Evolutionary conservation across 129 eudicot genomes (phyloP).

Genomic region (Helichrysum umbraculigerum): DNA sequence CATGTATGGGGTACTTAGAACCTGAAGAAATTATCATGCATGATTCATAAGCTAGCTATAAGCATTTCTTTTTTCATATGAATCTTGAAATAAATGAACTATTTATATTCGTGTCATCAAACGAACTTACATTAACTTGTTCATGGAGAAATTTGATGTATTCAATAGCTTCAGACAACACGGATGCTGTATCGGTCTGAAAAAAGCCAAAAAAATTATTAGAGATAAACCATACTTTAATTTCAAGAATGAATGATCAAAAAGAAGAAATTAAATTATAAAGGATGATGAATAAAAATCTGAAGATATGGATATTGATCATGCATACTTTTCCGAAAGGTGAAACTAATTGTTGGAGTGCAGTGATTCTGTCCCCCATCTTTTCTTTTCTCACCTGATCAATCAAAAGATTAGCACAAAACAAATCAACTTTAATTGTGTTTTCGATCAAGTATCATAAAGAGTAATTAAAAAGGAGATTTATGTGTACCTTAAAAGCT

Average conservation of each 20-base stretch:
- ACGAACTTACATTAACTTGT: slow-evolving; percentile 81
- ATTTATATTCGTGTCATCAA: not conserved
- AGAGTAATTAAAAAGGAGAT: slow-evolving; percentile 27
- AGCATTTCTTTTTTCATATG: not conserved
- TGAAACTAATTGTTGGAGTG: slow-evolving; percentile 99
- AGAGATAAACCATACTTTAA: slow-evolving; percentile 28
- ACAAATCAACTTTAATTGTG: slow-evolving; percentile 26
- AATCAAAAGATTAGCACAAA: slow-evolving; percentile 31
- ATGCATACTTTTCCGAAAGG: slow-evolving; percentile 98
- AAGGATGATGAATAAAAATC: not conserved
- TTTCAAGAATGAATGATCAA: slow-evolving; percentile 36
- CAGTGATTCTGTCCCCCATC: slow-evolving; percentile 99
- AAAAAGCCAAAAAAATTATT: not conserved
- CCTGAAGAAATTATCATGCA: slow-evolving; percentile 46
- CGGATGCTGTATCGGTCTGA: slow-evolving; percentile 99
- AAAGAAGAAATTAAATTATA: not conserved
- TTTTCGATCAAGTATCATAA: slow-evolving; percentile 21
- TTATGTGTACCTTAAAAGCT: slow-evolving; percentile 72
- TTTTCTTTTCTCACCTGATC: slow-evolving; percentile 98
- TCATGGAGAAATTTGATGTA: slow-evolving; percentile 95
- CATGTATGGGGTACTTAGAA: slow-evolving; percentile 81
- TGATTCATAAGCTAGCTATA: slow-evolving; percentile 7
- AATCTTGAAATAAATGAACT: not conserved
- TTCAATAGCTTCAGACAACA: slow-evolving; percentile 87
- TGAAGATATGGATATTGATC: slow-evolving; percentile 29